Evolutionary conservation across 331 rosid genomes (phyloP), one percentile per base, ranked within the genome.

Genomic region (Pyracantha coccinea): DNA sequence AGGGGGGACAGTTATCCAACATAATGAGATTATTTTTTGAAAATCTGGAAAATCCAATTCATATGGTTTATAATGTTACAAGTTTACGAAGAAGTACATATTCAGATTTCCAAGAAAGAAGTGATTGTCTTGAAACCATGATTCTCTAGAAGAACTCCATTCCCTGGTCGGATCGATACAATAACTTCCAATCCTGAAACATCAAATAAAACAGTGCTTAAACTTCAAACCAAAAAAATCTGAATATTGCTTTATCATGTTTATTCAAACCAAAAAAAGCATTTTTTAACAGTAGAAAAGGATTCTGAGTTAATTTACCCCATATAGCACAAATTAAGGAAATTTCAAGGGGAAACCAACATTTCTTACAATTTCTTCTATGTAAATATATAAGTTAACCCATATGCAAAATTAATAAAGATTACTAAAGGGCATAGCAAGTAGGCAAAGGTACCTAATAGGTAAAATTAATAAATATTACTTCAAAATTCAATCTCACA

Each of bases 141-240:
- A 66, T 85, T 84, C 62, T 87, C 93, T 27, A 95, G 97, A 79
- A 94, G 95, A 67, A 97, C 88, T 71, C 88, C 96, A 79, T 94
- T 94, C 82, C 96, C 99, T 11, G 99, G 99, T 76, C 99, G 87
- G 83, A 92, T 81, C 35, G 96, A 87, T 75, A 94, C 69, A 28
- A 90, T 72, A 79, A 85, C 97, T 82, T 90, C 93, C 93, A 92
- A 84, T 65, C 99, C 97, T 94, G 89, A 73, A 70, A 80, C 72
- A 69, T 25, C 2, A 54, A 38, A 38, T 10, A 10, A 55, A 62
- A 21, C 4, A 3, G 45, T 24, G 28, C 12, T 27, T 11, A 27
- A 20, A 57, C 55, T 27, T 32, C 62, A 71, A 24, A 7, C 5
- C 57, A 29, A 11, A 41, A 38, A 25, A 55, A 60, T 58, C 25